Conservation (phyloP, 306 rosid species). For the Cucurbita moschata region DNA sequence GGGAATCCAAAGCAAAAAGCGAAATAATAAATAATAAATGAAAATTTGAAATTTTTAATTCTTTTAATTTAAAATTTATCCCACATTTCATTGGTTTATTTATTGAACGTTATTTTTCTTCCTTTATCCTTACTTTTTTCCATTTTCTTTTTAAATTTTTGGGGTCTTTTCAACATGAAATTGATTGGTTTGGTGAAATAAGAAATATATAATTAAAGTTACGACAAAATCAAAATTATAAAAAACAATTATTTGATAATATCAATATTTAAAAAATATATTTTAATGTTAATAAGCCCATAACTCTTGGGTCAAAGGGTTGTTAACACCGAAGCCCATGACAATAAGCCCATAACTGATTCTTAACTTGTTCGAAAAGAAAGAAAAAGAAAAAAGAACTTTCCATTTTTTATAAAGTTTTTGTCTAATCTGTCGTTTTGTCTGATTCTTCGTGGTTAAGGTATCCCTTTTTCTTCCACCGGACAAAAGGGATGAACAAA, state of each 20-base stretch:
- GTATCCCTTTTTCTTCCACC: not conserved
- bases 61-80: not conserved
- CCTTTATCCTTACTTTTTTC: not conserved
- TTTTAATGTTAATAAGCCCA: no score
- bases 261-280: no score
- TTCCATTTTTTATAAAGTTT: not conserved
- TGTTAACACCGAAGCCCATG: no score
- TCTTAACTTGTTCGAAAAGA: not conserved
- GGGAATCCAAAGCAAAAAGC: not conserved
- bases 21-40: not conserved
- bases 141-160: not conserved
- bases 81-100: not conserved
- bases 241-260: not conserved
- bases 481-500: not conserved
- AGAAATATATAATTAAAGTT: not conserved
- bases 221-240: not conserved
- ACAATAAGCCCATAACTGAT: no score
- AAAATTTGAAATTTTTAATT: not conserved
- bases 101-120: not conserved
- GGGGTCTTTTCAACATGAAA: not conserved
- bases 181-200: not conserved
- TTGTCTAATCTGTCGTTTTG: constrained; percentile 4
- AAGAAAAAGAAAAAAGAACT: no score
- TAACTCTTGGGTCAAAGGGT: no score
- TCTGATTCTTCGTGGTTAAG: constrained; percentile 9